A percentile compares a stretch with the other conserved stretches of the same genome.
These are phyloP conservation scores for Tricholoma saponaceum DNA, from an alignment of 768 basidiomycete species.

Conservation along the genomic window DNA sequence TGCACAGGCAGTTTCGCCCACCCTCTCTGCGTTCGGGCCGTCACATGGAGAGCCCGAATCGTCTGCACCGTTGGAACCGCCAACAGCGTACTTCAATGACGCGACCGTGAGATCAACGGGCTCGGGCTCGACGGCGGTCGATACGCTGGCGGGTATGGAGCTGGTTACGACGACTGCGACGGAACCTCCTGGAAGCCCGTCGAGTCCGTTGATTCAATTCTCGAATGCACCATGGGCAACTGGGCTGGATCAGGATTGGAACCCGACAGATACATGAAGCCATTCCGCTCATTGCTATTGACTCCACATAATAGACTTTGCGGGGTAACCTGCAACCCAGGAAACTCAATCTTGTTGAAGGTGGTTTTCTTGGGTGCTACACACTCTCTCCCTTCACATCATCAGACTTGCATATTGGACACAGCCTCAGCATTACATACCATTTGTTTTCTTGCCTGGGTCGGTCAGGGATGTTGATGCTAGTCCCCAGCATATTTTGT, in stretches of 20 bases:
- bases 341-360: neutral
- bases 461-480: neutral
- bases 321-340: neutral
- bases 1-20: constrained; percentile 37
- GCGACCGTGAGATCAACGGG: constrained; percentile 14
- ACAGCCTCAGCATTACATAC: neutral
- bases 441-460: constrained; percentile 3
- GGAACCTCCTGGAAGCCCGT: constrained; percentile 20
- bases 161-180: constrained; percentile 7
- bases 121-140: constrained; percentile 1
- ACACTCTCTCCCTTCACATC: neutral
- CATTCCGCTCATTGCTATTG: neutral
- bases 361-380: neutral
- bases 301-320: neutral
- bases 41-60: constrained; percentile 9
- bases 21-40: constrained; percentile 46
- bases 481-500: neutral
- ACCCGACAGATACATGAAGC: constrained; percentile 16
- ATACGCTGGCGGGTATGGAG: neutral
- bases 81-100: constrained; percentile 14
- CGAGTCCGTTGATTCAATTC: constrained; percentile 19
- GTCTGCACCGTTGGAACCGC: constrained; percentile 11
- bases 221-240: constrained; percentile 37
- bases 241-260: constrained; percentile 38
- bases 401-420: constrained; percentile 1